phyloP scores from a whole-genome alignment of 2,329 filamentous ascomycete genomes.

The Penicillium sp. region DNA sequence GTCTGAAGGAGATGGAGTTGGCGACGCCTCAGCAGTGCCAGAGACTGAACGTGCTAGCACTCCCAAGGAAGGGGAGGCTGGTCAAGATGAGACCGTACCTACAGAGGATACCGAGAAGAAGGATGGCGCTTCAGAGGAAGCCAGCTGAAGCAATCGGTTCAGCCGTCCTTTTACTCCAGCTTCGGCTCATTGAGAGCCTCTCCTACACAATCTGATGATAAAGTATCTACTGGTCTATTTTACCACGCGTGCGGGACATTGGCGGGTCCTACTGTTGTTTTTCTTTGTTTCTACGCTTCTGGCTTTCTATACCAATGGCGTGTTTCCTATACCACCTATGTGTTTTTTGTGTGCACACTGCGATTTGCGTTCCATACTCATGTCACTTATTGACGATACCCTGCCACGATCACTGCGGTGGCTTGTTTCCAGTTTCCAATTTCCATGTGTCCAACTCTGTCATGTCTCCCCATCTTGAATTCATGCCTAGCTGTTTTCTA shows the following conservation, averaged over 20 bases:
- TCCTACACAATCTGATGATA: not conserved
- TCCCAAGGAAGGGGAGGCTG: not conserved
- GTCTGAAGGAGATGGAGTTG: slow-evolving; percentile 9
- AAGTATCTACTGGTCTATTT: not conserved
- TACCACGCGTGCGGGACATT: not conserved
- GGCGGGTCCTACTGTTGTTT: not conserved
- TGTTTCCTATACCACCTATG: slow-evolving; percentile 15
- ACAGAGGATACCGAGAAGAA: slow-evolving; percentile 8
- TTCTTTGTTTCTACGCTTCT: not conserved
- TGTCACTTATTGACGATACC: slow-evolving; percentile 31
- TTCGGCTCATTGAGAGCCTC: not conserved
- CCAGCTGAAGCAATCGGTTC: slow-evolving; percentile 1
- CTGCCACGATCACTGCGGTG: slow-evolving; percentile 20
- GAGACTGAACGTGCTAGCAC: not conserved
- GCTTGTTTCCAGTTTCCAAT: slow-evolving; percentile 19
- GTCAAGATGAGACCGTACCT: not conserved
- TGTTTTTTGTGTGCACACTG: slow-evolving; percentile 3
- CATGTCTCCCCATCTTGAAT: not conserved
- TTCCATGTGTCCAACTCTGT: not conserved
- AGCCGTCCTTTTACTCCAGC: not conserved
- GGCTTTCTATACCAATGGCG: slow-evolving; percentile 20
- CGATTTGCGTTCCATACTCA: slow-evolving; percentile 10
- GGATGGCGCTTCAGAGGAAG: slow-evolving; percentile 3
- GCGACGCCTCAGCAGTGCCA: not conserved
- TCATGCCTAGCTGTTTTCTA: not conserved